Conservation (phyloP, 257 asterid genomes). For the Datura wrightii region DNA sequence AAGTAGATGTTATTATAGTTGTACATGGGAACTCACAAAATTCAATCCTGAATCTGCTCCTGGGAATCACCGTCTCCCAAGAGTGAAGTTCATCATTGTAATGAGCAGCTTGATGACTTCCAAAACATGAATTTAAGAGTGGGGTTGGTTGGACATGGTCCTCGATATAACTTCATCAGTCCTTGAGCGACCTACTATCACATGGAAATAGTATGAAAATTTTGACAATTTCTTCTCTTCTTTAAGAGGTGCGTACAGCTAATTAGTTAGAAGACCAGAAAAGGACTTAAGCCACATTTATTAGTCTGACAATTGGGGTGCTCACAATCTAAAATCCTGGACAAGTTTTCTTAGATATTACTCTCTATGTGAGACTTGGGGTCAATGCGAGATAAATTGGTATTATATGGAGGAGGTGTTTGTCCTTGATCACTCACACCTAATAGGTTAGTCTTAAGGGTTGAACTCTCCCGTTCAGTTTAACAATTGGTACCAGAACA, state of each 20-base stretch:
- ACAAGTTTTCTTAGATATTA: background rate
- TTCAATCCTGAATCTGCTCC: background rate
- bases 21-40: background rate
- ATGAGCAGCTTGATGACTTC: background rate
- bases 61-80: background rate
- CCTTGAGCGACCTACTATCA: background rate
- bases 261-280: background rate
- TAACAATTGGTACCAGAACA: no score
- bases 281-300: background rate
- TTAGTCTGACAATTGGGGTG: background rate
- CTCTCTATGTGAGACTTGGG: background rate
- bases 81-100: background rate
- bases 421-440: background rate
- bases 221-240: background rate
- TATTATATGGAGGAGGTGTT: background rate
- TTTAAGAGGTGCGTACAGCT: background rate
- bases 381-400: background rate
- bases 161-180: background rate
- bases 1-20: background rate
- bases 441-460: background rate
- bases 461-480: no score
- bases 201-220: background rate
- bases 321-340: conserved; percentile 7
- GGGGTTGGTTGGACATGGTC: background rate
- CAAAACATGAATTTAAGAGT: background rate